Conservation (phyloP, 805 yeast species). For the Suhomyces xylopsoci region DNA sequence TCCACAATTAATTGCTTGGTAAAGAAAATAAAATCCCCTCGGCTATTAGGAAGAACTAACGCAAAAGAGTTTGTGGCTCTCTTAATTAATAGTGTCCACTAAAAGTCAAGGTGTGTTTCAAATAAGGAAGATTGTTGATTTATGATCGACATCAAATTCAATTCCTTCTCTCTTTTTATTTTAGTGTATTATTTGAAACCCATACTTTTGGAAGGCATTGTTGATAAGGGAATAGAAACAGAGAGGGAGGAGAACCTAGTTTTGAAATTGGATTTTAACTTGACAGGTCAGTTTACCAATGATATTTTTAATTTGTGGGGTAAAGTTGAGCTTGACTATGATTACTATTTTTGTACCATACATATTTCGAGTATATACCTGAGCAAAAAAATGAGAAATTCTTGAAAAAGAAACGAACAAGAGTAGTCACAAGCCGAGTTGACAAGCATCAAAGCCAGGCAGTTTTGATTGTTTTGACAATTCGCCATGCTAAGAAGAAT, state of each 20-base stretch:
- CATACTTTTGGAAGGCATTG: slow-evolving; percentile 1
- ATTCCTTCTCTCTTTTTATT: background rate
- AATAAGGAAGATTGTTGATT: slow-evolving; percentile 5
- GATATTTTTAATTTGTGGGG: background rate
- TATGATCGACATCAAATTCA: slow-evolving; percentile 1
- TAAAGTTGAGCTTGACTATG: background rate
- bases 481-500: background rate
- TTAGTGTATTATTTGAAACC: slow-evolving; percentile 3
- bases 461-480: background rate
- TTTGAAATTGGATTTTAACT: background rate
- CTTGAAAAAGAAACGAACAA: background rate
- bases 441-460: background rate
- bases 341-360: background rate
- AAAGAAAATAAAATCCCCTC: background rate
- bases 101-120: slow-evolving; percentile 2
- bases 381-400: background rate
- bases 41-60: background rate
- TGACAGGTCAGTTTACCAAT: background rate
- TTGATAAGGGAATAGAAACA: slow-evolving; percentile 1
- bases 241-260: background rate
- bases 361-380: background rate
- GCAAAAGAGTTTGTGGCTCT: slow-evolving; percentile 9
- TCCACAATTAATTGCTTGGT: background rate
- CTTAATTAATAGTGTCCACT: slow-evolving; percentile 2
- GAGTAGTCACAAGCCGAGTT: background rate